These are phyloP conservation scores for Sporothrix phasma DNA, from an alignment of 2,329 filamentous ascomycete species.

Conservation along the genomic window DNA sequence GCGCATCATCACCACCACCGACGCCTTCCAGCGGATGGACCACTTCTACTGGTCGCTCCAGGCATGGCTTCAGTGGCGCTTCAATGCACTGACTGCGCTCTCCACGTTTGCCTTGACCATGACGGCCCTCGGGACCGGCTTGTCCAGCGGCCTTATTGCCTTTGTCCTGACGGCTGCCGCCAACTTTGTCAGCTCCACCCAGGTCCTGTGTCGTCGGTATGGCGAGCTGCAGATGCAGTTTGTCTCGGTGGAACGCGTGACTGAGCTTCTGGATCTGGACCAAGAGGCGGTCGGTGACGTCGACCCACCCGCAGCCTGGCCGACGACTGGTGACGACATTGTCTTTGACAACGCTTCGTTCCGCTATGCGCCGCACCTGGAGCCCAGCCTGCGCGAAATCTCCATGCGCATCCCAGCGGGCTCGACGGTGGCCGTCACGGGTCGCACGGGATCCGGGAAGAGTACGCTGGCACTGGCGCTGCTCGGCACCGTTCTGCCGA, in stretches of 20 bases:
- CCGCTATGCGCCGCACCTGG: conserved; percentile 67
- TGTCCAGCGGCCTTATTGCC: conserved; percentile 69
- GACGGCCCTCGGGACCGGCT: conserved; percentile 63
- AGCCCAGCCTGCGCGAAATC: conserved; percentile 59
- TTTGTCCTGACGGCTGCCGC: conserved; percentile 70
- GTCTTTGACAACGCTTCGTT: conserved; percentile 69
- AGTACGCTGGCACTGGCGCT: conserved; percentile 59
- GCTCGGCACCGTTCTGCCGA: conserved; percentile 44
- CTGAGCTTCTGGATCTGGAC: conserved; percentile 70
- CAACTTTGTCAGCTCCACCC: conserved; percentile 59
- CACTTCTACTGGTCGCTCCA: conserved; percentile 92
- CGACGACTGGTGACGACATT: conserved; percentile 59
- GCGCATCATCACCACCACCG: conserved; percentile 68
- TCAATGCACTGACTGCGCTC: conserved; percentile 59
- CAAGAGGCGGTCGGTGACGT: conserved; percentile 60
- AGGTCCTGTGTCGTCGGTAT: conserved; percentile 67
- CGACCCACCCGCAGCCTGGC: conserved; percentile 58
- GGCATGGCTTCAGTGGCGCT: conserved; percentile 73
- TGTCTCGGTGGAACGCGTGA: conserved; percentile 77
- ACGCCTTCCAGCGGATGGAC: conserved; percentile 88
- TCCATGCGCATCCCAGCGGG: conserved; percentile 62
- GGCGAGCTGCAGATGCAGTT: conserved; percentile 86
- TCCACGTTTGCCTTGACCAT: conserved; percentile 66
- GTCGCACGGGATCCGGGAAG: conserved; percentile 80
- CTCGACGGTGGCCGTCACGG: conserved; percentile 57